Evolutionary conservation across 192 early-diverging fungal species (phyloP).

Genomic region (Podila epigama): DNA sequence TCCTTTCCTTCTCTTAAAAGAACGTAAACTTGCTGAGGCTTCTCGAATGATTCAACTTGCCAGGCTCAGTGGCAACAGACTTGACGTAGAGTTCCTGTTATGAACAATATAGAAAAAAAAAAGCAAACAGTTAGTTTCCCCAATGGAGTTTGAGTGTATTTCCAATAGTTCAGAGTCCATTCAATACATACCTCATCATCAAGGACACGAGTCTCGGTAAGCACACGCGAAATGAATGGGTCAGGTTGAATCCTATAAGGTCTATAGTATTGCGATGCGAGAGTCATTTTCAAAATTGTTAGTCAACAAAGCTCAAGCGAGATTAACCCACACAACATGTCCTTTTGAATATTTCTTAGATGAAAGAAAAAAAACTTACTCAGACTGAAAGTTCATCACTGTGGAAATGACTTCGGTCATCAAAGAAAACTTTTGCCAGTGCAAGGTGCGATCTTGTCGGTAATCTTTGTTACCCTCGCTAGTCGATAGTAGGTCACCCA

Average conservation of each 20-base stretch:
- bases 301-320: background rate
- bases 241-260: constrained; percentile 47
- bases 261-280: background rate
- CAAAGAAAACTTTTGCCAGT: constrained; percentile 75
- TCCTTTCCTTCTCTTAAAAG: constrained; percentile 6
- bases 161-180: too few relatives aligned
- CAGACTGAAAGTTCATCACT: constrained; percentile 63
- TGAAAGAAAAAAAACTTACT: constrained; percentile 10
- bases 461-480: constrained; percentile 74
- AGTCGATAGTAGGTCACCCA: constrained; percentile 74
- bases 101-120: background rate
- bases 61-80: background rate
- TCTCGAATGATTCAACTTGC: background rate
- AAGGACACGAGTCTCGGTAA: constrained; percentile 42
- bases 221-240: constrained; percentile 36
- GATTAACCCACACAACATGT: background rate
- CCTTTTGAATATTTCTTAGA: too few relatives aligned
- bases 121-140: too few relatives aligned
- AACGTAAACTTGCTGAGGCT: constrained; percentile 39
- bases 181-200: constrained; percentile 51
- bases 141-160: constrained; percentile 6
- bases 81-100: background rate
- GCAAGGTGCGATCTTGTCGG: constrained; percentile 67
- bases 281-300: too few relatives aligned
- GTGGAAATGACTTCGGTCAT: constrained; percentile 72